Evolutionary conservation across 2,329 filamentous ascomycete genomes (phyloP), one percentile per base, ranked within the genome.

Genomic region (Beauveria sp.): DNA sequence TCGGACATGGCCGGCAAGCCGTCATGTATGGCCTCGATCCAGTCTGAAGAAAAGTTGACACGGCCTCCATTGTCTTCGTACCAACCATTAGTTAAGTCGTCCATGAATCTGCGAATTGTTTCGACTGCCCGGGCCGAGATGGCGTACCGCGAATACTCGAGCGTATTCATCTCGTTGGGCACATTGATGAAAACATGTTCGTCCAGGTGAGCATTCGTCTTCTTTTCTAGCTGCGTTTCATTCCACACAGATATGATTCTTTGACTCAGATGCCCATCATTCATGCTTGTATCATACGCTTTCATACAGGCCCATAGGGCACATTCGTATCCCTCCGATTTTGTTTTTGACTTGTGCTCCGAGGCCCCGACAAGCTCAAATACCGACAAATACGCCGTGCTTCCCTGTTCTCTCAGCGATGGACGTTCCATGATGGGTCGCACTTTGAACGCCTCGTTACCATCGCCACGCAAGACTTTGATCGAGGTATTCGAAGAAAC

Each of bases 291-390:
- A 18, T 68, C 67, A 61, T 70, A 72, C 12, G 67, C 69, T 58
- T 72, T 68, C 22, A 75, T 66, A 54, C 75, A 76, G 59, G 75
- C 73, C 74, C 73, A 77, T 1, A 76, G 51, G 0, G 69, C 68
- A 47, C 74, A 76, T 55, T 73, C 68, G n/a, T 66, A 65, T 4
- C 68, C 68, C 12, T 64, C 66, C 0, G 52, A 64, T 5, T 63
- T 53, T 0, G 67, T 68, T 45, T 63, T 61, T 4, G 53, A 61
- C 16, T 63, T 54, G 3, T 65, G 65, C n/a, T 70, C 70, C 10
- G 62, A 67, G 5, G 70, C 64, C 4, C 68, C 69, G 43, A 76
- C 65, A 6, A 74, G 65, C 46, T 76, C 74, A 56, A 76, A 76
- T 1, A 69, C 63, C 6, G 73, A 73, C 22, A 76, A 65, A n/a